A percentile compares a stretch with the other conserved stretches of the same genome.
phyloP scores from a whole-genome alignment of 164 flowering plant species.

The Cinnamomum micranthum region DNA sequence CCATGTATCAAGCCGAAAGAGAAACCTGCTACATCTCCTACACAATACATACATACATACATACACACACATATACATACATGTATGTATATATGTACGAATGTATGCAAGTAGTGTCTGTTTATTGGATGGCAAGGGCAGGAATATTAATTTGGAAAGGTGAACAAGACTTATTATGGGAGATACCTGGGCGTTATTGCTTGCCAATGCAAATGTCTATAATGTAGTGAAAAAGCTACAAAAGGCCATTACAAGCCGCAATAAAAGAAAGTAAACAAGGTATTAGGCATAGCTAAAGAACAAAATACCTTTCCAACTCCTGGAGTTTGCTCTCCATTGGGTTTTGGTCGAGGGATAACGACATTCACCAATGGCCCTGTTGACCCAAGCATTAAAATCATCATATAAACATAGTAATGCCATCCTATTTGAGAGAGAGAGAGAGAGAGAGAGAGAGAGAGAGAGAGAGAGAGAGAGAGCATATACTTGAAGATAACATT shows the following conservation, averaged over 20 bases:
- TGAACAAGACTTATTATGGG: neutral
- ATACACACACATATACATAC: no score
- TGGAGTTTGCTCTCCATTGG: slow-evolving; percentile 36
- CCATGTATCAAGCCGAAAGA: no score
- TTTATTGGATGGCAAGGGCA: no score
- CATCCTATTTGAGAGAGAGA: no score
- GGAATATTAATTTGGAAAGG: no score
- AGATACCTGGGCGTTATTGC: neutral
- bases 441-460: neutral
- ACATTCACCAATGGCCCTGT: slow-evolving; percentile 62
- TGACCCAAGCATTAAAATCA: neutral
- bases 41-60: no score
- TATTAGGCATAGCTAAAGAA: neutral
- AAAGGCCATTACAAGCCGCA: neutral
- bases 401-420: neutral
- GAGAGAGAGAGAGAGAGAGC: neutral
- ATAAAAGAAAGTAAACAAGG: neutral
- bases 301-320: slow-evolving; percentile 77
- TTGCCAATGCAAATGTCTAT: slow-evolving; percentile 1
- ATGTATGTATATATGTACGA: no score
- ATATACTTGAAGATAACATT: neutral
- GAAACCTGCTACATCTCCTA: no score
- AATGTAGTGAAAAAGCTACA: neutral
- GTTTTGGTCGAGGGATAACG: slow-evolving; percentile 71
- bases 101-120: no score